Base-by-base conservation (phyloP, 1,284 basidiomycete genomes). In the Cryptococcus maquisensis region DNA sequence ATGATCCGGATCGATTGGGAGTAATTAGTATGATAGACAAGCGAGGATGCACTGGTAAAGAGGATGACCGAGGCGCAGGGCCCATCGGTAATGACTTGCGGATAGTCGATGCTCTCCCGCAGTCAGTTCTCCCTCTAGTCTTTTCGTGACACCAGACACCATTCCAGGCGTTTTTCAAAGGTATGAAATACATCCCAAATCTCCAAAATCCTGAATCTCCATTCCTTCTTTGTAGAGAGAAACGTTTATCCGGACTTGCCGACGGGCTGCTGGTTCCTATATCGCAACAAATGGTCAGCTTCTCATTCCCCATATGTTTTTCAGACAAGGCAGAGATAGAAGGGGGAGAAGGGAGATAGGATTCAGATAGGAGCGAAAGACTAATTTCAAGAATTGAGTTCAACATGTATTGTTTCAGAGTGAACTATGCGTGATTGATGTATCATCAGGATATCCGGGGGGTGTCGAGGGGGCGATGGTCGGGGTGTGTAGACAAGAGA, bases 301-400 rank as follows among this genome's bases (percentile, higher is more conserved):
- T 39, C 35, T 52, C 23, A 23, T 23, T 36, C 16, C n/a, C 36
- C 32, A 45, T 42, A 52, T 38, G n/a, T 6, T 32, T 13, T 21
- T 15, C 18, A 51, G 6, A 41, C 28, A 46, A 26, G 54, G 40
- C 48, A 49, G 51, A 59, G 42, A 46, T 24, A 43, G 44, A 41
- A 42, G 48, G 21, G 20, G 35, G 65, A 55, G 63, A 59, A 59
- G 49, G 53, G 55, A 67, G 64, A n/a, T n/a, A n/a, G 28, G 28
- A 32, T 76, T 91, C 86, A 91, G 88, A 89, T 87, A 87, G 86
- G 86, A 88, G 87, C 87, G 87, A 88, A 89, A 90, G 87, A 91
- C 88, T 76, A 82, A 68, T 63, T 67, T 49, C 84, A 85, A 62
- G 64, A 77, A 80, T 82, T 78, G 79, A 81, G 84, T 84, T 86